A percentile compares a stretch with the other conserved stretches of the same genome.
phyloP scores from a whole-genome alignment of 257 asterid species.

The Scutellaria baicalensis region DNA sequence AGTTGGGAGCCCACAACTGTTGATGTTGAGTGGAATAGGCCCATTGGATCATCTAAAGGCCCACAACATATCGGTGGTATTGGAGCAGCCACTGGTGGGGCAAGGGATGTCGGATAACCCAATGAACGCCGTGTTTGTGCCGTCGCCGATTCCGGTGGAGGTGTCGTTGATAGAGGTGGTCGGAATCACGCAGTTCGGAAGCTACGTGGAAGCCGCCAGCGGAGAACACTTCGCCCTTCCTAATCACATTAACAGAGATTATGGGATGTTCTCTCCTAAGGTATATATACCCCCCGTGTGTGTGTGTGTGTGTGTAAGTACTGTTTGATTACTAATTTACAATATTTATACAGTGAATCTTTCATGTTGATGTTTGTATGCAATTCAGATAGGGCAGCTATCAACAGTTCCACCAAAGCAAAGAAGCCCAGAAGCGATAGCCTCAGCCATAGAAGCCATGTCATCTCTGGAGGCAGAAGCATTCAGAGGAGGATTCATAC shows the following conservation, averaged over 20 bases:
- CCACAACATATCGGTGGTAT: constrained; percentile 42
- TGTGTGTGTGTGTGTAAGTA: too few species aligned
- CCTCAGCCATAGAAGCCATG: constrained; percentile 48
- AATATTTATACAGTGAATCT: too few species aligned
- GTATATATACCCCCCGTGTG: too few species aligned
- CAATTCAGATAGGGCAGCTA: constrained; percentile 83
- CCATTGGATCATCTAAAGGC: constrained; percentile 50
- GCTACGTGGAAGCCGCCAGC: constrained; percentile 74
- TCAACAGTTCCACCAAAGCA: constrained; percentile 78
- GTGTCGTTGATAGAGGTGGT: constrained; percentile 84
- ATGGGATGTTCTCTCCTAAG: constrained; percentile 79
- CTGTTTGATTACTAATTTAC: too few species aligned
- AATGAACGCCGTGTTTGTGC: constrained; percentile 76
- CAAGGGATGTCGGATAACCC: constrained; percentile 93
- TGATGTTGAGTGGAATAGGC: constrained; percentile 86
- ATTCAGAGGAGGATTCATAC: constrained; percentile 70
- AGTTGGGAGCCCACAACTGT: constrained; percentile 84
- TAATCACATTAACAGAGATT: constrained; percentile 28
- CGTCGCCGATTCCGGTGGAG: constrained; percentile 79
- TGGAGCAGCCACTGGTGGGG: constrained; percentile 75
- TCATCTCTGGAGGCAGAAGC: constrained; percentile 33
- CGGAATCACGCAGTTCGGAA: constrained; percentile 57
- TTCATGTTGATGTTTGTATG: too few species aligned
- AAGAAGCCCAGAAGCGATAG: constrained; percentile 65
- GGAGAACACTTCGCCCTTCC: constrained; percentile 53